phyloP scores from a whole-genome alignment of 129 eudicot genomes.

The Pittosporum tobira region DNA sequence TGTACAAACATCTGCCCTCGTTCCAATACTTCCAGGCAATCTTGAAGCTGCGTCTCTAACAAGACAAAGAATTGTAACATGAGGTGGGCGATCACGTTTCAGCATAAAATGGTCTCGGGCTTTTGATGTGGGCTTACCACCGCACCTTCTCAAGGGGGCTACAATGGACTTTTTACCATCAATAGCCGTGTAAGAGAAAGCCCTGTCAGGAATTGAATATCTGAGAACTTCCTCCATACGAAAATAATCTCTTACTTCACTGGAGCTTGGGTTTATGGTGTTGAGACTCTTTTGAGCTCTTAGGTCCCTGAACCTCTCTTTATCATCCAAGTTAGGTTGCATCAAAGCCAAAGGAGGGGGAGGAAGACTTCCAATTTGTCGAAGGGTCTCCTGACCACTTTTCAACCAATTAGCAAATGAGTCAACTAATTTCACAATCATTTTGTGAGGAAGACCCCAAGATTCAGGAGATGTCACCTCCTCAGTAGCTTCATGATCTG shows the following conservation, averaged over 20 bases:
- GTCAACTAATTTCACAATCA: constrained; percentile 90
- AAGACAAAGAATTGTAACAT: constrained; percentile 89
- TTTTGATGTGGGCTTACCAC: constrained; percentile 97
- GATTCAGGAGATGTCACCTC: constrained; percentile 87
- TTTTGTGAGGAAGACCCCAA: constrained; percentile 92
- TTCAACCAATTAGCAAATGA: constrained; percentile 96
- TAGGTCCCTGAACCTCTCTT: constrained; percentile 85
- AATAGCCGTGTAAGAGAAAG: constrained; percentile 76
- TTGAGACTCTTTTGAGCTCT: constrained; percentile 73
- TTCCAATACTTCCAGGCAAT: constrained; percentile 91
- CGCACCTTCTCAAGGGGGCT: constrained; percentile 91
- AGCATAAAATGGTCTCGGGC: constrained; percentile 97
- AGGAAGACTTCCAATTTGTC: constrained; percentile 89
- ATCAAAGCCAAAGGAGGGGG: constrained; percentile 64
- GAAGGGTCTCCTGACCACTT: constrained; percentile 90
- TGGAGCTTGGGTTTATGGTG: constrained; percentile 78
- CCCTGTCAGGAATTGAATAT: constrained; percentile 86
- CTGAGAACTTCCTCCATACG: constrained; percentile 80
- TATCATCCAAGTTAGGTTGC: constrained; percentile 73
- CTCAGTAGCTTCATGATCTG: constrained; percentile 56
- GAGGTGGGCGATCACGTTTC: constrained; percentile 91
- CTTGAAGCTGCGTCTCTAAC: constrained; percentile 98
- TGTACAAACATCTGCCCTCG: constrained; percentile 96
- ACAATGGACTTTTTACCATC: constrained; percentile 92
- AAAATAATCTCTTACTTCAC: constrained; percentile 77